These are phyloP conservation scores for Penicillium sp. DNA, from an alignment of 2,329 filamentous ascomycete species.

Conservation along the genomic window DNA sequence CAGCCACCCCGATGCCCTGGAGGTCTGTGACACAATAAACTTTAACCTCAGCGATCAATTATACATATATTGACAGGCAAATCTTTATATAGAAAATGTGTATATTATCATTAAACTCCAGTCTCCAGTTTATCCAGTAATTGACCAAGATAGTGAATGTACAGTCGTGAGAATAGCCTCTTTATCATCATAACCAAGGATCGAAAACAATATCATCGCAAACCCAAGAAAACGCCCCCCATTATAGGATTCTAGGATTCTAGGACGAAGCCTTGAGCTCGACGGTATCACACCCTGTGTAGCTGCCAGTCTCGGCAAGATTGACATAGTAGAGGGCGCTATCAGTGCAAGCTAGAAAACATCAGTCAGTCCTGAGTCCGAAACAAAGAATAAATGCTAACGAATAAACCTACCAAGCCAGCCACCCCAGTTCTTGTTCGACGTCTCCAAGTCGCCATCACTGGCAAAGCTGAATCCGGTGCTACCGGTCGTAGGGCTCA, in stretches of 20 bases:
- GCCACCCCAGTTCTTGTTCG: background rate
- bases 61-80: too few relatives aligned
- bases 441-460: background rate
- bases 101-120: constrained; percentile 1
- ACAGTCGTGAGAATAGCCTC: constrained; percentile 1
- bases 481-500: constrained; percentile 12
- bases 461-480: constrained; percentile 12
- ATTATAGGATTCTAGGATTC: background rate
- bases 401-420: constrained; percentile 1
- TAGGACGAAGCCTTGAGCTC: constrained; percentile 1
- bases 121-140: background rate
- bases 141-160: constrained; percentile 1
- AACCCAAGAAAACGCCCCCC: background rate
- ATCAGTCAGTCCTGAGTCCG: background rate
- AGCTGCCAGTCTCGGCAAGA: background rate
- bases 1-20: too few relatives aligned
- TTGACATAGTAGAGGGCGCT: constrained; percentile 1
- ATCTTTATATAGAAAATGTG: background rate
- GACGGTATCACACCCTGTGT: background rate
- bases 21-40: too few relatives aligned
- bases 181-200: background rate
- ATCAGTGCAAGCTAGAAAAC: constrained; percentile 1
- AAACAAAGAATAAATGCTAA: background rate
- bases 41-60: too few relatives aligned
- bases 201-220: background rate